Conservation (phyloP, 192 early-diverging fungal species). For the Entomortierella lignicola region DNA sequence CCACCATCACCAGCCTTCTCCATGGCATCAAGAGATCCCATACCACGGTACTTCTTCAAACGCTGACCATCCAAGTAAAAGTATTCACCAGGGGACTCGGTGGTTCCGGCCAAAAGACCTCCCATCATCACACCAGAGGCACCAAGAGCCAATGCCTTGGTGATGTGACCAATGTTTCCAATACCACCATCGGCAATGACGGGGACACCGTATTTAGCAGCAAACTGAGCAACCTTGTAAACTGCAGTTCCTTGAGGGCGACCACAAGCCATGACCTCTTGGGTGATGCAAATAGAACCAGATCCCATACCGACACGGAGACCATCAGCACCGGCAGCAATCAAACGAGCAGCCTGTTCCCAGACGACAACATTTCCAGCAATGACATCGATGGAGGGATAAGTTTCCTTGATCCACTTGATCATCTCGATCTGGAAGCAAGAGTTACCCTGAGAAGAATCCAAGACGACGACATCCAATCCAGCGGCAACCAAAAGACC, state of each 20-base stretch:
- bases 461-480: slow-evolving; percentile 95
- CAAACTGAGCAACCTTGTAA: slow-evolving; percentile 94
- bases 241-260: slow-evolving; percentile 98
- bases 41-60: slow-evolving; percentile 98
- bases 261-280: slow-evolving; percentile 99
- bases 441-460: slow-evolving; percentile 97
- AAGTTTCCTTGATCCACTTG: slow-evolving; percentile 90
- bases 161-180: slow-evolving; percentile 96
- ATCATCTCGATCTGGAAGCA: slow-evolving; percentile 96
- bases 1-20: slow-evolving; percentile 75
- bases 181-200: slow-evolving; percentile 98
- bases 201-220: slow-evolving; percentile 93
- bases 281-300: slow-evolving; percentile 98
- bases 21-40: slow-evolving; percentile 99
- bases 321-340: slow-evolving; percentile 94
- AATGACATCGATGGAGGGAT: slow-evolving; percentile 83
- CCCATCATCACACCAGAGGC: slow-evolving; percentile 99
- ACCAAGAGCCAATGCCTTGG: slow-evolving; percentile 94
- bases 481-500: slow-evolving; percentile 90
- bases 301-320: slow-evolving; percentile 97
- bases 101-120: slow-evolving; percentile 92
- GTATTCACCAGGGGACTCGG: slow-evolving; percentile 97
- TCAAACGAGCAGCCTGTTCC: slow-evolving; percentile 92
- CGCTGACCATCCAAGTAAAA: slow-evolving; percentile 98
- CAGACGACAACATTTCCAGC: slow-evolving; percentile 98